Conservation (phyloP, 768 basidiomycete genomes). For the Holtermannia corniformis region DNA sequence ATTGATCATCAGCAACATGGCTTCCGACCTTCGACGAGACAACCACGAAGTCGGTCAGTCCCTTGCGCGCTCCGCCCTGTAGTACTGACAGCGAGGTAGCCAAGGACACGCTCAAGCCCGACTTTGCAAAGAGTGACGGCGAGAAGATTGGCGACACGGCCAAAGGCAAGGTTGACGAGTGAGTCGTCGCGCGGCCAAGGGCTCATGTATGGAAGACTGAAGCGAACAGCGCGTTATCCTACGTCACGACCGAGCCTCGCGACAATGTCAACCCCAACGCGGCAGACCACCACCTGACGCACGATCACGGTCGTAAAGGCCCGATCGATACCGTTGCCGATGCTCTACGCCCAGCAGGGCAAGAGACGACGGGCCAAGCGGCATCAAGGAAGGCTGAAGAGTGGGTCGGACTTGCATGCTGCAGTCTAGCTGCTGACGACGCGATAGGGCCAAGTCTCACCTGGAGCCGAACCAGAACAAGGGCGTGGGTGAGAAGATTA, state of each 20-base stretch:
- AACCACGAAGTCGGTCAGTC: not conserved
- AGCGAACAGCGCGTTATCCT: not conserved
- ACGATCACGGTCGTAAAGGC: constrained; percentile 9
- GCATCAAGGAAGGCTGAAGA: not conserved
- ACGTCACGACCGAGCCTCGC: constrained; percentile 5
- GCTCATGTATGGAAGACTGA: not conserved
- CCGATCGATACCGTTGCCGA: not conserved
- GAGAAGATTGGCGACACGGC: constrained; percentile 3
- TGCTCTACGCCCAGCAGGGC: not conserved
- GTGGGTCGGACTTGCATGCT: not conserved
- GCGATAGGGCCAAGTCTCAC: not conserved
- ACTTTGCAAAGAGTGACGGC: constrained; percentile 4
- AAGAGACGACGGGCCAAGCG: not conserved
- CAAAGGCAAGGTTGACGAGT: constrained; percentile 8
- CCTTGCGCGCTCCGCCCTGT: not conserved
- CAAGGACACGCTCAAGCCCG: constrained; percentile 7
- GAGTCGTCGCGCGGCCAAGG: too few species aligned
- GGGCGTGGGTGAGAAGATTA: not conserved
- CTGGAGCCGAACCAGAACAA: not conserved
- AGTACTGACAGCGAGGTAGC: not conserved
- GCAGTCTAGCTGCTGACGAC: not conserved
- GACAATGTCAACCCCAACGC: constrained; percentile 10
- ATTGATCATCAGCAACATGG: not conserved
- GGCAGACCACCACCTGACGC: constrained; percentile 3
- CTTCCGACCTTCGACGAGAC: not conserved